phyloP scores from a whole-genome alignment of 176 grass and related monocot genomes.

The Oryza coarctata region DNA sequence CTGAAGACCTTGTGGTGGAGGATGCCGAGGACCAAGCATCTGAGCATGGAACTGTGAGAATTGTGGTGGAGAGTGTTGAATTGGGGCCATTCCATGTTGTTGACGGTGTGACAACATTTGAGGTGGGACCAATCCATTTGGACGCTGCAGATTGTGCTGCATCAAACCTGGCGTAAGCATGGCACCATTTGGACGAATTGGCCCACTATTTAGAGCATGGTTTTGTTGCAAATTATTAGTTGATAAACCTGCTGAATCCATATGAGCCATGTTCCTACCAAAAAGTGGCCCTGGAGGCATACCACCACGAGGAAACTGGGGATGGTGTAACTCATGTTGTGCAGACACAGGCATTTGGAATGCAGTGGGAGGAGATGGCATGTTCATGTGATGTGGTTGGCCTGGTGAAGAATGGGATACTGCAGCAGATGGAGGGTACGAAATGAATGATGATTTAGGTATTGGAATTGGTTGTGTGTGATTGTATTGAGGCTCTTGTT shows the following conservation, averaged over 20 bases:
- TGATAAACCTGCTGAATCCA: conserved; percentile 17
- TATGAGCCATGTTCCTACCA: conserved; percentile 34
- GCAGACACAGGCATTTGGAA: conserved; percentile 44
- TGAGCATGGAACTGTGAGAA: conserved; percentile 44
- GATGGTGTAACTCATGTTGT: conserved; percentile 42
- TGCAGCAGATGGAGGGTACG: conserved; percentile 42
- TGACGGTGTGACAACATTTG: conserved; percentile 31
- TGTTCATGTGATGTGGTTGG: conserved; percentile 41
- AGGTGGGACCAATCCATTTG: conserved; percentile 45
- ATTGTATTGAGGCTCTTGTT: conserved; percentile 56
- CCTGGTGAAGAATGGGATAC: conserved; percentile 45
- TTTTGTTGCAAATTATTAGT: conserved; percentile 32
- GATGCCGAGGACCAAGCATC: conserved; percentile 42
- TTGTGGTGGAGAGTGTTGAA: conserved; percentile 45
- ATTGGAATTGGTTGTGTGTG: conserved; percentile 63
- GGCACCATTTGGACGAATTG: conserved; percentile 23
- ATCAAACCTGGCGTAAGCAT: conserved; percentile 39
- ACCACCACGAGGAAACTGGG: conserved; percentile 36
- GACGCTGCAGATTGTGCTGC: conserved; percentile 35
- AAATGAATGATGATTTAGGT: conserved; percentile 52
- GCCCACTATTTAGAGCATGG: conserved; percentile 38
- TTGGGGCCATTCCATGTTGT: conserved; percentile 49
- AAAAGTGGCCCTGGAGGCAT: conserved; percentile 41
- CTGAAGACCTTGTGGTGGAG: conserved; percentile 41
- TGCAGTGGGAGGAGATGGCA: conserved; percentile 49